These are phyloP conservation scores for Suillus spraguei DNA, from an alignment of 768 basidiomycete genomes.

Conservation along the genomic window DNA sequence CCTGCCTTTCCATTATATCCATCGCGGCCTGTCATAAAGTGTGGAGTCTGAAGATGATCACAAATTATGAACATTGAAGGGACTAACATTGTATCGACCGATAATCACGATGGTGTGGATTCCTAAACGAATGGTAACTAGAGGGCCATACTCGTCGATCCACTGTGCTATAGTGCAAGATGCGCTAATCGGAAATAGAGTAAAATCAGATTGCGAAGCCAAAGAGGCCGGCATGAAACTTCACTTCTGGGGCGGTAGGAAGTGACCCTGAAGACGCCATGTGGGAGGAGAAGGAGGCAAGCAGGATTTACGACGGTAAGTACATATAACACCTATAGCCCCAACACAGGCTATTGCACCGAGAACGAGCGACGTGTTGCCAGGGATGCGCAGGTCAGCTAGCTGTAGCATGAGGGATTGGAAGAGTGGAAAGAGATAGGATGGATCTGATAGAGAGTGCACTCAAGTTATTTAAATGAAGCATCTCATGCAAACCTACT, in stretches of 20 bases:
- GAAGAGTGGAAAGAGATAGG: background rate
- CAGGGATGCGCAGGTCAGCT: background rate
- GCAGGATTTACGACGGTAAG: background rate
- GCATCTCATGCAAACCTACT: background rate
- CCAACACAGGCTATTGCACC: background rate
- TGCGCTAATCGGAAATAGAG: background rate
- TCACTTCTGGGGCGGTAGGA: background rate
- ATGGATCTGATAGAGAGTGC: background rate
- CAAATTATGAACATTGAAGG: background rate
- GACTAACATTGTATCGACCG: background rate
- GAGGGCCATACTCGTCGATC: background rate
- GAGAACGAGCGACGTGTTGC: background rate
- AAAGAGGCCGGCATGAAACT: background rate
- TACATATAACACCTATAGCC: background rate
- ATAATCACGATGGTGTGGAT: background rate
- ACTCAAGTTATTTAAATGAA: background rate
- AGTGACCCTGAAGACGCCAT: background rate
- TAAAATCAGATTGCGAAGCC: background rate
- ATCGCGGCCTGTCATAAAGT: conserved; percentile 20
- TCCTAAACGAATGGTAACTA: background rate
- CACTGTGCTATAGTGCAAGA: background rate
- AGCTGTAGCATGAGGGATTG: background rate
- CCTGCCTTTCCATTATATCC: conserved; percentile 60
- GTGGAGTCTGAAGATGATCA: background rate
- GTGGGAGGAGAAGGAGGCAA: background rate